Evolutionary conservation across 805 yeast species (phyloP), one percentile per base, ranked within the genome.

Genomic region (Ogataea populi-albae): DNA sequence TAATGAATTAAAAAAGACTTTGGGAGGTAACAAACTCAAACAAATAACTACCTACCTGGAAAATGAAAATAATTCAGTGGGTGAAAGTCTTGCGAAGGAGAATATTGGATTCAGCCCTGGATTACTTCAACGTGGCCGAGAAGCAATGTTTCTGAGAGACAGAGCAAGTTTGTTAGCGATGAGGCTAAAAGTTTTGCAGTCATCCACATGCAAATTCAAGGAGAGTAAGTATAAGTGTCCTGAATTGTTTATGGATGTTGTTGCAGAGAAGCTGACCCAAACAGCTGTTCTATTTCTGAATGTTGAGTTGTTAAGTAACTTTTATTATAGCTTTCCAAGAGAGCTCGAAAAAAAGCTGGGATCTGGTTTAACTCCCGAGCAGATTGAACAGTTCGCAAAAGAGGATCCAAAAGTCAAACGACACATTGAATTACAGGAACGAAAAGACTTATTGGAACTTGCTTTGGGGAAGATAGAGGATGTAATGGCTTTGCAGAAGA

Each of bases 311-410:
- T 67, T 93, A 44, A 84, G 95, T 47, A 98, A 94, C 61, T 93
- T 93, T 55, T 94, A 91, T 57, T 93, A 94, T 61, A 87, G 88
- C 50, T 91, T 93, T 62, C 98, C 99, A 3, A 73, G 98, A 40
- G 97, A 88, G 60, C 69, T 93, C 43, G 99, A 93, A 58, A 69
- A 69, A 34, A 78, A 79, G 46, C 72, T 93, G 37, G 79, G 81
- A 32, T 68, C 70, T 41, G 70, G 71, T 26, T 65, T 93, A 52
- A 67, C 77, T 6, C 71, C 72, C 33, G 94, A 86, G 35, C 94
- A 89, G 54, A 72, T 93, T 33, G 97, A 89, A 52, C 64, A 64
- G 41, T 86, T 91, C 64, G 98, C 98, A 0, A 86, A 87, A 50
- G 97, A 93, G 61, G 96, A 93, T 62, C 93, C 96, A 15, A 85